Evolutionary conservation across 768 basidiomycete genomes (phyloP), one percentile per base, ranked within the genome.

Genomic region (Amylocystis lapponica): DNA sequence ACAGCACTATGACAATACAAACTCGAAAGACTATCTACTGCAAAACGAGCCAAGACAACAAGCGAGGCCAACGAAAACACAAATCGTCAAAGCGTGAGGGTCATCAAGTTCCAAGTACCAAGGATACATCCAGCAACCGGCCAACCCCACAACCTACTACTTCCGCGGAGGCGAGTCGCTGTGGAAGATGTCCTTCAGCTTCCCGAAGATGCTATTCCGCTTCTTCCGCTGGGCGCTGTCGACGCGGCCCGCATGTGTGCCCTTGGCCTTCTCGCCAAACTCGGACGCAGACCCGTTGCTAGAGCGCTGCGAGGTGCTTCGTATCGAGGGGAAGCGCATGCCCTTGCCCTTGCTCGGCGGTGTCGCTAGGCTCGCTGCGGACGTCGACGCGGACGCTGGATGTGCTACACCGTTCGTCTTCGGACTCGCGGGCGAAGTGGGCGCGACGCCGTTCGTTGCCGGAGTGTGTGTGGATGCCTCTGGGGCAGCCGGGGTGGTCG

Each of bases 131-230:
- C n/a, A n/a, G n/a, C n/a, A n/a, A n/a, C n/a, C n/a, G n/a, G n/a
- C n/a, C n/a, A n/a, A n/a, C n/a, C n/a, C n/a, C n/a, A n/a, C n/a
- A n/a, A n/a, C n/a, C n/a, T n/a, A n/a, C n/a, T n/a, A 23, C 30
- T 31, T 22, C 8, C 16, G 23, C 32, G 41, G n/a, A n/a, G n/a
- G 41, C 9, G 41, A 21, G 31, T 42, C 41, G n/a, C n/a, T n/a
- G n/a, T n/a, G n/a, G 51, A 65, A 63, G 20, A 59, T 48, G 29
- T 51, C 51, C 49, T 58, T 61, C 41, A 65, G 48, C 56, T 57
- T 60, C 30, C 57, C 61, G 42, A 65, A 61, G 45, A 65, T 36
- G 41, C 60, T 59, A 36, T 38, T 56, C 33, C 45, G 46, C 53
- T 60, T 60, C 52, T 49, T 51, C 41, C 57, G 54, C 43, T 45